These are phyloP conservation scores for Apiospora phragmitis DNA, from an alignment of 2,329 filamentous ascomycete genomes.

Conservation along the genomic window DNA sequence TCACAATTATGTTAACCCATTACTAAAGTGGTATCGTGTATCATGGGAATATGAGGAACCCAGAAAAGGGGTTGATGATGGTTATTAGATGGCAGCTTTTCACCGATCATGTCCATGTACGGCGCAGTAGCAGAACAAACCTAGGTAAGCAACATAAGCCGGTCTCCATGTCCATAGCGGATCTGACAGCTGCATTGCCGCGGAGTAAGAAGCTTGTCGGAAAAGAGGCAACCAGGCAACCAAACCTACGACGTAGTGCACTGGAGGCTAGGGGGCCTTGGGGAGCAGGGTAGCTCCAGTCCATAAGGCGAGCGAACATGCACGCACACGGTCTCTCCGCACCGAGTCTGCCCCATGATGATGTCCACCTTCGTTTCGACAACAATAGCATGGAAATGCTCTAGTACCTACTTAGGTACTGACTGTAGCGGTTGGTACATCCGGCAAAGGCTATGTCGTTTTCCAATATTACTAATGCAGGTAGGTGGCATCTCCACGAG, in stretches of 20 bases:
- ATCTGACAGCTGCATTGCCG: constrained; percentile 1
- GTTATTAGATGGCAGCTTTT: not conserved
- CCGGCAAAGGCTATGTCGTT: not conserved
- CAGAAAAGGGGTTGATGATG: too few species aligned
- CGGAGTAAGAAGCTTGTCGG: constrained; percentile 6
- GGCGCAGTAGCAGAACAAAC: not conserved
- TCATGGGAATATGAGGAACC: too few species aligned
- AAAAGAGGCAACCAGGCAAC: not conserved
- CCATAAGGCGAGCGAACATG: not conserved
- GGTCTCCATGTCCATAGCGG: constrained; percentile 3
- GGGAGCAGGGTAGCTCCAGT: not conserved
- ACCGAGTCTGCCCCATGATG: not conserved
- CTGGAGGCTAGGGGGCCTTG: not conserved
- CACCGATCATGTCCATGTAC: not conserved
- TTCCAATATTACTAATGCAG: not conserved
- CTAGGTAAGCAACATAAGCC: not conserved
- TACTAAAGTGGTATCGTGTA: too few species aligned
- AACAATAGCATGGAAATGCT: not conserved
- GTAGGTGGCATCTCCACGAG: not conserved
- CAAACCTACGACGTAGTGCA: not conserved
- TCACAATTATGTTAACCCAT: not conserved
- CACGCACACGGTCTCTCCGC: not conserved
- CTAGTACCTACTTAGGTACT: not conserved
- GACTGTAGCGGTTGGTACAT: not conserved
- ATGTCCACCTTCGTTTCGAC: not conserved